Evolutionary conservation across 208 protist genomes (phyloP), one percentile per base, ranked within the genome.

Genomic region (Blastocrithidia nonstop): DNA sequence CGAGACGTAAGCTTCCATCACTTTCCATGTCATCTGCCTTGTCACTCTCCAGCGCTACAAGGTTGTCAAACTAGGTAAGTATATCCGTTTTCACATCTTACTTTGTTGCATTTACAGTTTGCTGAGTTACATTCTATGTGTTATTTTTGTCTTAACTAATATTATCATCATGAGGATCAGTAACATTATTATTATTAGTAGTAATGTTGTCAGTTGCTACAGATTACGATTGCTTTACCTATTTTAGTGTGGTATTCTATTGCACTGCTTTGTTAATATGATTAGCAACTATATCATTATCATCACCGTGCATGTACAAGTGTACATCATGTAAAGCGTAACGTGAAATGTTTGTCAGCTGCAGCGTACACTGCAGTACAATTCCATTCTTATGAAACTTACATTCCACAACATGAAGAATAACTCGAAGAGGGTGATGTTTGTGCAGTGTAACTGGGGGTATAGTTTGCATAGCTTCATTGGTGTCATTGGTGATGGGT

Each of bases 331-430:
- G 29, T n/a, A 35, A n/a, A 6, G 4, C 45, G 11, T 11, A 11
- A n/a, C 29, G 29, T 35, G 29, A 35, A 11, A 35, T 11, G 29
- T 35, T 35, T 11, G 29, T n/a, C 11, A 35, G 11, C 11, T 35
- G 29, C n/a, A 35, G 29, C 29, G 29, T 35, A 35, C 29, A 35
- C 29, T 11, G n/a, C 29, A 35, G 29, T n/a, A n/a, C n/a, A 11
- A 66, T 48, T 16, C 74, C 71, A 21, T 69, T 56, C 36, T 57
- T 65, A 15, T 58, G 50, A 11, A 64, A 58, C 48, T 71, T 77
- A 51, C 71, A 84, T 29, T 46, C 45, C 7, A 50, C 44, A 29
- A 68, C 32, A 47, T 51, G 37, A 27, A 46, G 26, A 36, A 55
- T 57, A 6, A 77, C 36, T 6, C 52, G 52, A 36, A 88, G 17